Base-by-base conservation (phyloP, 257 asterid species). In the Solanum sejunctum region DNA sequence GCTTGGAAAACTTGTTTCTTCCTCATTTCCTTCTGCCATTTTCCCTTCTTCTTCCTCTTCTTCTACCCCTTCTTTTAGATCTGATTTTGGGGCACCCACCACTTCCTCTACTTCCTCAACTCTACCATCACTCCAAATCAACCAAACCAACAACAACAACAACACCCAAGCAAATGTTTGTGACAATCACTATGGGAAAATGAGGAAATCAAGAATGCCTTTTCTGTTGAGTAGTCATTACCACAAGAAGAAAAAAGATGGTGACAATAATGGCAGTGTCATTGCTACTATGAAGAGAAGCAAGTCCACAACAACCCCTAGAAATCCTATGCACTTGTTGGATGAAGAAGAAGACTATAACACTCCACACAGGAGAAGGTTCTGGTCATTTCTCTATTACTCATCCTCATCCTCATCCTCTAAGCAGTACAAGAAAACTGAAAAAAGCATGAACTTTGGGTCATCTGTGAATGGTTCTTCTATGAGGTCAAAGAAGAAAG, bases 1-100 rank as follows among this genome's bases (percentile, higher is more conserved):
- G 93, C 96, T 97, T 32, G 98, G 99, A 23, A 97, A 97, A 85
- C 95, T 97, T 28, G 98, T 97, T 39, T 93, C 99, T 47, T 94
- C 99, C 36, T 93, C 99, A 6, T 92, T 93, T 23, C 91, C 98
- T n/a, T 86, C 91, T 1, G 87, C 95, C 7, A 69, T 95, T 87
- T 92, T 92, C 89, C 99, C 98, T 7, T 90, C 99, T 36, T 90
- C 94, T 56, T 95, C 99, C n/a, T 90, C 99, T 1, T 94, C 98
- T 6, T 90, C 98, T 8, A 90, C 96, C 3, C 97, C 97, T 67
- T 92, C 98, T 18, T 92, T 92, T 83, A 93, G 99, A 95, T 97
- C 99, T 92, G 99, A 94, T n/a, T 85, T 90, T 56, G 91, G 83
- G 51, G 86, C 4, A 58, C 64, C 64, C n/a, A 58, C 84, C 64